These are phyloP conservation scores for Hemerocallis citrina DNA, from an alignment of 106 monocot genomes.

Conservation along the genomic window DNA sequence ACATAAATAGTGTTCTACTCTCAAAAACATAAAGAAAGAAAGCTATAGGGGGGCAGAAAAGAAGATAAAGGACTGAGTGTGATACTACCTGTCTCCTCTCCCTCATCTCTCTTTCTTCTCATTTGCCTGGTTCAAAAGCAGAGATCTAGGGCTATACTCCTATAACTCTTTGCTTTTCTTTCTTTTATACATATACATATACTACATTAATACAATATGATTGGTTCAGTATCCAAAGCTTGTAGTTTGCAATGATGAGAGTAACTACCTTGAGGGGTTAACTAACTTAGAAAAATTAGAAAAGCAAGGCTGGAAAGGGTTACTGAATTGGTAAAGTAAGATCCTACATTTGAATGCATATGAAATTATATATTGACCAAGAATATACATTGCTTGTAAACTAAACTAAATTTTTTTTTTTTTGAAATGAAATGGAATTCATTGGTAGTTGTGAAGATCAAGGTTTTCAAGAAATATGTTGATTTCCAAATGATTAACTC, in stretches of 20 bases:
- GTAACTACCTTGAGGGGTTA: constrained; percentile 14
- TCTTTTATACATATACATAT: not conserved
- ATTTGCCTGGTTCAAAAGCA: constrained; percentile 9
- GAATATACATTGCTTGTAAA: constrained; percentile 3
- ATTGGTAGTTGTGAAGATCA: not conserved
- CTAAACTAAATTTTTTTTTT: not conserved
- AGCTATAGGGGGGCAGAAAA: not conserved
- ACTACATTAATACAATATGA: constrained; percentile 1
- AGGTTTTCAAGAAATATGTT: not conserved
- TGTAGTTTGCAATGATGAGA: constrained; percentile 21
- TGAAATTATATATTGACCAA: not conserved
- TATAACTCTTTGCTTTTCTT: not conserved
- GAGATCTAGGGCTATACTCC: not conserved
- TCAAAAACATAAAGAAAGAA: not conserved
- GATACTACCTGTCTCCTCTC: constrained; percentile 18
- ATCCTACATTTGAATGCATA: not conserved
- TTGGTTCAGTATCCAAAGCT: constrained; percentile 9
- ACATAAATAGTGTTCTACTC: not conserved
- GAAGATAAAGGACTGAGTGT: constrained; percentile 10
- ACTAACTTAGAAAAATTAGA: constrained; percentile 16
- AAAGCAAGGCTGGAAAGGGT: constrained; percentile 13
- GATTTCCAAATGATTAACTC: constrained; percentile 10
- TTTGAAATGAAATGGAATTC: not conserved
- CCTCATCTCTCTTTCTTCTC: not conserved
- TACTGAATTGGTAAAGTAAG: constrained; percentile 1